Percentiles rank a stretch among this genome's conserved stretches.
Conservation (phyloP, 73 alveolate species). For the Blepharisma japonicum region DNA sequence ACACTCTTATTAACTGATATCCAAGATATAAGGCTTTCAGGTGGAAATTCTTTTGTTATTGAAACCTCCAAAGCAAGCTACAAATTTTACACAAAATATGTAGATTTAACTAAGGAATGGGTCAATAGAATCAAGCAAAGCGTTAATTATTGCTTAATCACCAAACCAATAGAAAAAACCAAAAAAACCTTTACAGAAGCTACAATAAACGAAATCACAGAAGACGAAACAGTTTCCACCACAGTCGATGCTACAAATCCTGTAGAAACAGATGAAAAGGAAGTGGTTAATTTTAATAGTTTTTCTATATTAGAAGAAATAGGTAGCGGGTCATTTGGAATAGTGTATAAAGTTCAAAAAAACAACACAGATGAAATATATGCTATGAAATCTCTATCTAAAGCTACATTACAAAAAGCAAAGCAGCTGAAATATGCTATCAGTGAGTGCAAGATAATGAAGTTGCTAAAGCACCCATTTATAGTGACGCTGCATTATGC, state of each 20-base stretch:
- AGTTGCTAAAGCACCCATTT: constrained; percentile 52
- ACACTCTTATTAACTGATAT: not conserved
- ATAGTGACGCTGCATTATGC: constrained; percentile 53
- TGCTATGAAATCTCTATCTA: constrained; percentile 86
- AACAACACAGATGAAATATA: constrained; percentile 36
- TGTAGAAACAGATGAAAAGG: constrained; percentile 21
- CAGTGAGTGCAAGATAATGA: constrained; percentile 39
- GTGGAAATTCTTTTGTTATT: not conserved
- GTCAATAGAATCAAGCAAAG: constrained; percentile 24
- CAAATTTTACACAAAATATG: not conserved
- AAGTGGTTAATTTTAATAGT: constrained; percentile 23
- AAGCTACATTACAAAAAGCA: constrained; percentile 77
- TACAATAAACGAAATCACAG: constrained; percentile 25
- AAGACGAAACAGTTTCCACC: constrained; percentile 1
- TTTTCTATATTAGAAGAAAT: constrained; percentile 26
- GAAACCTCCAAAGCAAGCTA: not conserved
- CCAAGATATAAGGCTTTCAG: not conserved
- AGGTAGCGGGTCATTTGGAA: constrained; percentile 38
- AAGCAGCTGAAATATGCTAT: constrained; percentile 52
- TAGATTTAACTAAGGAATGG: constrained; percentile 8
- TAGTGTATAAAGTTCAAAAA: constrained; percentile 36
- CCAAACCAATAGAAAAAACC: not conserved
- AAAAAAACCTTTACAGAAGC: constrained; percentile 17
- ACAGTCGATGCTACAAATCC: not conserved
- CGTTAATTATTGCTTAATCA: constrained; percentile 6